A percentile compares a stretch with the other conserved stretches of the same genome.
phyloP scores from a whole-genome alignment of 2,329 filamentous ascomycete species.

The Colletotrichum coccodes region DNA sequence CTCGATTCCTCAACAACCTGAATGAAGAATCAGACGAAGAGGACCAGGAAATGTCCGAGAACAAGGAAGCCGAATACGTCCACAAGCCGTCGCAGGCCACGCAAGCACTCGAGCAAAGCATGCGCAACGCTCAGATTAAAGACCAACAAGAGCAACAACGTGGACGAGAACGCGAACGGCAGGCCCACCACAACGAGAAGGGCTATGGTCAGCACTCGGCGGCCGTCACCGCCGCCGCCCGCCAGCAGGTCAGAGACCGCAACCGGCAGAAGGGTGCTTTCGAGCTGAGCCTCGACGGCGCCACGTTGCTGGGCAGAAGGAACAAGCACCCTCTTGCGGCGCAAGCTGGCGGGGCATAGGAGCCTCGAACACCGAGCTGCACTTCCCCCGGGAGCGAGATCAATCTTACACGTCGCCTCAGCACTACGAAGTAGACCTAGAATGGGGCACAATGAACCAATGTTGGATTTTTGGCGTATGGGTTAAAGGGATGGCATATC shows the following conservation, averaged over 20 bases:
- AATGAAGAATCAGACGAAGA: slow-evolving; percentile 75
- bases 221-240: slow-evolving; percentile 83
- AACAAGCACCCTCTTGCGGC: slow-evolving; percentile 62
- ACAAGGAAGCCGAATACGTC: slow-evolving; percentile 58
- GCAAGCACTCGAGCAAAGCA: slow-evolving; percentile 83
- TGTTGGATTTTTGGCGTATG: slow-evolving; percentile 16
- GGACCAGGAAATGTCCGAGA: slow-evolving; percentile 72
- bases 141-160: slow-evolving; percentile 63
- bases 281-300: slow-evolving; percentile 90
- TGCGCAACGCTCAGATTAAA: slow-evolving; percentile 83
- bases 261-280: slow-evolving; percentile 83
- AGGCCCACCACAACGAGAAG: slow-evolving; percentile 53
- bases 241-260: slow-evolving; percentile 77
- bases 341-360: slow-evolving; percentile 45
- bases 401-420: background rate
- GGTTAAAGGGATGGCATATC: slow-evolving; percentile 29
- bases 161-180: slow-evolving; percentile 60
- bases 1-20: slow-evolving; percentile 67
- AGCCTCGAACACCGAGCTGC: slow-evolving; percentile 15
- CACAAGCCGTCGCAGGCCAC: slow-evolving; percentile 60
- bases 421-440: background rate
- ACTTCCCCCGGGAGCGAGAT: background rate
- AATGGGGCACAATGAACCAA: slow-evolving; percentile 15
- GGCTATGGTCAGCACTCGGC: slow-evolving; percentile 93
- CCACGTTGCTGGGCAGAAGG: slow-evolving; percentile 84